These are phyloP conservation scores for Mycena polygramma DNA, from an alignment of 768 basidiomycete genomes.

Conservation along the genomic window DNA sequence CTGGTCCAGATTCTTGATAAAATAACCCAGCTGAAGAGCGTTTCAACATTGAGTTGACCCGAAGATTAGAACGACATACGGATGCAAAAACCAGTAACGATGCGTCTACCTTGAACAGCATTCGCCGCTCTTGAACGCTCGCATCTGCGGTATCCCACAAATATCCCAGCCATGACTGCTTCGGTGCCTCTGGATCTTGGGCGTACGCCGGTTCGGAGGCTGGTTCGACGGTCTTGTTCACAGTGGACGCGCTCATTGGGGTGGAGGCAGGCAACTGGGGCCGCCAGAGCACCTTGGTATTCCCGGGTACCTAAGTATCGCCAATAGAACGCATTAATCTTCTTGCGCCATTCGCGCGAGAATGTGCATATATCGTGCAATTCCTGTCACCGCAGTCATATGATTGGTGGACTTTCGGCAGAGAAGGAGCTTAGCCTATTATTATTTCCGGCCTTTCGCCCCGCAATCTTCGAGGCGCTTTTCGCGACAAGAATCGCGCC, in stretches of 20 bases:
- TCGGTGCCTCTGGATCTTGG: constrained; percentile 8
- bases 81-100: constrained; percentile 39
- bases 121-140: constrained; percentile 29
- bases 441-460: neutral
- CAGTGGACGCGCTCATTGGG: constrained; percentile 17
- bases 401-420: neutral
- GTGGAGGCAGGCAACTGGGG: neutral
- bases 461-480: neutral
- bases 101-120: constrained; percentile 39
- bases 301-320: constrained; percentile 2
- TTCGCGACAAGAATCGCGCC: constrained; percentile 17
- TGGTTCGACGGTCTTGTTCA: constrained; percentile 1
- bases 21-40: constrained; percentile 33
- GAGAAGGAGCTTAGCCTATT: neutral
- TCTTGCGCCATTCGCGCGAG: constrained; percentile 33
- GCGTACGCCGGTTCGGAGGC: neutral
- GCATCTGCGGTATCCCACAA: constrained; percentile 40
- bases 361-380: constrained; percentile 28
- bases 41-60: neutral
- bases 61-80: constrained; percentile 14
- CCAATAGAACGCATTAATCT: neutral
- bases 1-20: constrained; percentile 41
- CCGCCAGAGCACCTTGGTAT: neutral
- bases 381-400: constrained; percentile 12
- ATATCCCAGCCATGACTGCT: constrained; percentile 35